Conservation (phyloP, 192 early-diverging fungal species). For the Backusella westeae region DNA sequence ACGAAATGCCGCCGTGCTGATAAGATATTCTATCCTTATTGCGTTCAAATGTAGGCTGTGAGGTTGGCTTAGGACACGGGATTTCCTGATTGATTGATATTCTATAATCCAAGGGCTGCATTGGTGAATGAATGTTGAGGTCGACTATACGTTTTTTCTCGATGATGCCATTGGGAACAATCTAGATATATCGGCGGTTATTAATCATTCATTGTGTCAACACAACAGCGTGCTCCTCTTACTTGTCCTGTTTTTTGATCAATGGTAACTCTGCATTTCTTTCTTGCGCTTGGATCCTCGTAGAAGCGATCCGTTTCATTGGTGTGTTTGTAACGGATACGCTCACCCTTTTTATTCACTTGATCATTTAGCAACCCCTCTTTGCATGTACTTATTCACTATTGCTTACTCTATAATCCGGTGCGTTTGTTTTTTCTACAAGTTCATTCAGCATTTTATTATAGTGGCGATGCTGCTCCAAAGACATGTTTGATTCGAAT, state of each 20-base stretch:
- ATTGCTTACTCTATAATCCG: slow-evolving; percentile 38
- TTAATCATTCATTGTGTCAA: background rate
- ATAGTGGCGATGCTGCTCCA: slow-evolving; percentile 82
- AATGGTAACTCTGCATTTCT: slow-evolving; percentile 61
- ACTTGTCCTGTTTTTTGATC: slow-evolving; percentile 61
- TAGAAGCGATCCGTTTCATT: slow-evolving; percentile 74
- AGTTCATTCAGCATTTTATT: slow-evolving; percentile 79
- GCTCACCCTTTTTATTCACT: slow-evolving; percentile 38
- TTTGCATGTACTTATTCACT: background rate
- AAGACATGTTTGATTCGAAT: slow-evolving; percentile 87
- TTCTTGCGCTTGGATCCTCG: slow-evolving; percentile 19
- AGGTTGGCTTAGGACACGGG: slow-evolving; percentile 33
- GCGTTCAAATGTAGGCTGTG: slow-evolving; percentile 55
- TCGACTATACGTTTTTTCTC: slow-evolving; percentile 80
- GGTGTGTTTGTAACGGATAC: slow-evolving; percentile 70
- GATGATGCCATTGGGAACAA: slow-evolving; percentile 55
- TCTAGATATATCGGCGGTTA: slow-evolving; percentile 5
- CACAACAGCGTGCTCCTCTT: background rate
- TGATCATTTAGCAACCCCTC: background rate
- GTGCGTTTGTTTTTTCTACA: slow-evolving; percentile 51
- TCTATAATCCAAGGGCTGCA: slow-evolving; percentile 78
- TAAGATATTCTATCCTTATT: slow-evolving; percentile 91
- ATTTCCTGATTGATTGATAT: slow-evolving; percentile 83
- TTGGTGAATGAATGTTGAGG: slow-evolving; percentile 84
- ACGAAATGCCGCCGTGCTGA: slow-evolving; percentile 73